Evolutionary conservation across 176 grass and related monocot genomes (phyloP).

Genomic region (Ampelocalamus luodianensis): DNA sequence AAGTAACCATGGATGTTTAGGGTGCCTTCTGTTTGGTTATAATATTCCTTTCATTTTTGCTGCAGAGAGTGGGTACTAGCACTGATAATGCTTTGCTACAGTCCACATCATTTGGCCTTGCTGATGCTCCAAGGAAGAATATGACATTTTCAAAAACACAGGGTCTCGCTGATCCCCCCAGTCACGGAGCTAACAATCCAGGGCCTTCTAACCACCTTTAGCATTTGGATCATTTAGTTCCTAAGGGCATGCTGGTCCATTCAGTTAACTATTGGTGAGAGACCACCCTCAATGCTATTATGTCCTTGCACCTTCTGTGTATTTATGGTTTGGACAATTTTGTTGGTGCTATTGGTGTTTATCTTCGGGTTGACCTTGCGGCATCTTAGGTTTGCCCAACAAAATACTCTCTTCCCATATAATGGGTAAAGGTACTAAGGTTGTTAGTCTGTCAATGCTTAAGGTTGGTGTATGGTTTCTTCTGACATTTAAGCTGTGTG

Average conservation of each 20-base stretch:
- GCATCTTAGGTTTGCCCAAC: background rate
- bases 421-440: conserved; percentile 24
- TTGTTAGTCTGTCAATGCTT: conserved; percentile 24
- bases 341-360: conserved; percentile 31
- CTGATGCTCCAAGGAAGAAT: conserved; percentile 41
- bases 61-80: conserved; percentile 50
- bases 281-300: conserved; percentile 28
- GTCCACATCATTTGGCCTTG: conserved; percentile 43
- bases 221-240: conserved; percentile 41
- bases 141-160: conserved; percentile 25
- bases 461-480: background rate
- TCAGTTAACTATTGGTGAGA: conserved; percentile 41
- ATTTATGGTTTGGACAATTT: conserved; percentile 3
- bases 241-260: conserved; percentile 15
- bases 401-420: conserved; percentile 10
- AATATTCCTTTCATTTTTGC: conserved; percentile 12
- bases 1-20: background rate
- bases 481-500: background rate
- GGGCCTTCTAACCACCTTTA: conserved; percentile 53
- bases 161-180: conserved; percentile 6
- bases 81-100: conserved; percentile 49
- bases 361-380: background rate
- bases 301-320: conserved; percentile 31
- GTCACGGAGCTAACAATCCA: conserved; percentile 33
- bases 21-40: conserved; percentile 16